Evolutionary conservation across 345 rosid genomes (phyloP), one percentile per base, ranked within the genome.

Genomic region (Populus ilicifolia): DNA sequence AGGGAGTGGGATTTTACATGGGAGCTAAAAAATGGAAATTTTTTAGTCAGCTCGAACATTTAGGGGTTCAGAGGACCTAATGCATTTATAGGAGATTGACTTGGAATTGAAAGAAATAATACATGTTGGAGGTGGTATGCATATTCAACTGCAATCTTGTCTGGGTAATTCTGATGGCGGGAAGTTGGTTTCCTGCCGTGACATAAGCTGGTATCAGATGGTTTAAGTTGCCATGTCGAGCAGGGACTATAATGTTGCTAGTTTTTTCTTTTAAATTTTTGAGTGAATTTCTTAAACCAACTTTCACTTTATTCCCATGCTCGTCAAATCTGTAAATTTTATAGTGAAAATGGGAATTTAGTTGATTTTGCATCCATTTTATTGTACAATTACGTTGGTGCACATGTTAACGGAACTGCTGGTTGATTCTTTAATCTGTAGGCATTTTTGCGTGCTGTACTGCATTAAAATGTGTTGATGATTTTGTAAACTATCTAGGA

Each of bases 61-160:
- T 54, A 56, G 67, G 50, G 21, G 41, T 38, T 44, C 64, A 27
- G 56, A 39, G 48, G 74, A 29, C 62, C n/a, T 1, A 43, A 23
- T 41, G 66, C 21, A 80, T 71, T 66, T 56, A 59, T 69, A 67
- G 33, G 35, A 35, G 59, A 66, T 25, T 44, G 68, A 56, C 79
- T 66, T 59, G 72, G 68, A 84, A 20, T 67, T 59, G 78, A 59
- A 70, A 16, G 67, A 36, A 81, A 81, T 77, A 77, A 59, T 71
- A 56, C 25, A 50, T 73, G 13, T 50, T 48, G n/a, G 23, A 50
- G 76, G 68, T 73, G 79, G 75, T 62, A 41, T 33, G 65, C 67
- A 67, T 79, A 33, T 77, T 75, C 69, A 23, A 41, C 44, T 67
- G 73, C 74, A 46, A 64, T 67, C 69, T 59, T 48, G 78, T 75